Base-by-base conservation (phyloP, 1,284 basidiomycete genomes). In the Xerocomus amazonicus region DNA sequence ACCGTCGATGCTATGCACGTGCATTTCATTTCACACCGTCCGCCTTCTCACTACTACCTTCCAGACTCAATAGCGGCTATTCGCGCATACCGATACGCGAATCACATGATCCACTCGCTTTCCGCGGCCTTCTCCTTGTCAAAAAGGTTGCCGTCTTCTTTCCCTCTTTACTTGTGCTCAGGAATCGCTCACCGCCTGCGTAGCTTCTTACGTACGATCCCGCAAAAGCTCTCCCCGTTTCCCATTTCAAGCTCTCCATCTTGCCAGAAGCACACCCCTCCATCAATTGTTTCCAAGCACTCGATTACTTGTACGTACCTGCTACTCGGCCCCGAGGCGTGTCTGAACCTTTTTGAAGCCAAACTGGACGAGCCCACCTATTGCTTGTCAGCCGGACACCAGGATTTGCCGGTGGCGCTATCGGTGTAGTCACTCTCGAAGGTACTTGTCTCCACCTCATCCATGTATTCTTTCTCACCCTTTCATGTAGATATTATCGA, bases 291-390 rank as follows among this genome's bases (percentile, higher is more conserved):
- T 89, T 92, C 70, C 89, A 90, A 59, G 88, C 87, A 0, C 66
- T 90, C 34, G 87, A 90, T 69, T 90, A 94, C 70, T 89, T 93
- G 91, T 89, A 58, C 48, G 81, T 65, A 6, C 19, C 10, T 5
- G 8, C 12, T 41, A 14, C 17, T 19, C 26, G 38, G 13, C 26
- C 29, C 14, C 28, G 9, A 23, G 1, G 35, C 45, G 67, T 70
- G 56, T 70, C 71, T 71, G 48, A 61, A 31, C 2, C 8, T 60
- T 68, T 26, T 14, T 70, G n/a, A 60, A 94, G 92, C 78, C 96
- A 98, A 77, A 96, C 93, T 3, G 96, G 96, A 7, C 84, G 94
- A 44, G 92, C 93, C 0, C 96, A 99, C 70, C 77, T 98, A 56
- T 76, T 99, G 19, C 74, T 99, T 23, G 82, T 99, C 33, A 93